Evolutionary conservation across 257 asterid genomes (phyloP), one percentile per base, ranked within the genome.

Genomic region (Anisodus tanguticus): DNA sequence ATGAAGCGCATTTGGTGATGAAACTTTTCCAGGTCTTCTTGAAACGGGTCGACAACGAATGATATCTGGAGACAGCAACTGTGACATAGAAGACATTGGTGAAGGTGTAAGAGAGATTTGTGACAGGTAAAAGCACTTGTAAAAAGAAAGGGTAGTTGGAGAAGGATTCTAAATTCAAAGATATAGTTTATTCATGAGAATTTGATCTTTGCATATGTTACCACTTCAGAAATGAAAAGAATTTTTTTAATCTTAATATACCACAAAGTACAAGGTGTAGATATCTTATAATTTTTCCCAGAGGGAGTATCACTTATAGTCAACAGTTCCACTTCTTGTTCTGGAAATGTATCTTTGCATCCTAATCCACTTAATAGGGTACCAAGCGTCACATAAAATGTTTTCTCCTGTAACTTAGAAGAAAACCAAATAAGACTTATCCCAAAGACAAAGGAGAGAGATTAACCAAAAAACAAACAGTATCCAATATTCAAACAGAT

Each of bases 1-100:
- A 3, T 37, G 92, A 62, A 47, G 84, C 76, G 80, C 89, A 93
- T 39, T 86, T 87, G 81, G 78, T 83, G 83, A 91, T 53, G 71
- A 86, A 84, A 63, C 85, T 80, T 62, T 78, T 87, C 57, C 63
- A 86, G 85, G 89, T 5, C 79, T 86, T 90, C 83, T 85, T 88
- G 74, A 77, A 87, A 31, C 83, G 87, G 80, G 87, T 82, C 57
- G 90, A 13, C n/a, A 55, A 55, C n/a, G n/a, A 55, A 55, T 55
- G n/a, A 55, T 54, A 90, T 92, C 92, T 83, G 85, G 92, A 85
- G 12, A 86, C 13, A 59, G 41, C 39, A 54, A 54, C 59, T 54
- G 17, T 54, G 59, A 54, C 17, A 54, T 54, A 11, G 59, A 54
- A 54, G 5, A 17, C 59, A 3, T 11, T 11, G 6, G 59, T 54